Base-by-base conservation (phyloP, 2,329 filamentous ascomycete genomes). In the Juglanconis sp. region DNA sequence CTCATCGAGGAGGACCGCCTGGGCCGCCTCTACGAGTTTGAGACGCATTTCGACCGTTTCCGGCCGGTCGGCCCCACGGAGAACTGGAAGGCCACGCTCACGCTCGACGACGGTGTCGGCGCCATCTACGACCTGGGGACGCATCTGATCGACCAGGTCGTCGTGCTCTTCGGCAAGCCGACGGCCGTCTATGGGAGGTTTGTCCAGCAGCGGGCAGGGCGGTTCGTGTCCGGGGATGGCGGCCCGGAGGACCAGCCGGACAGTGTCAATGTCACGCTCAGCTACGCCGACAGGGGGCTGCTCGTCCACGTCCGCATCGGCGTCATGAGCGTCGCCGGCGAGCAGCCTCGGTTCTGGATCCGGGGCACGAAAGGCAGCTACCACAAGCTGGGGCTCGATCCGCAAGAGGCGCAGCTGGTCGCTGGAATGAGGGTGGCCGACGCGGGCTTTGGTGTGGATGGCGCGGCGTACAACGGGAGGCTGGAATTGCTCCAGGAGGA, bases 11-110 rank as follows among this genome's bases (percentile, higher is more conserved):
- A 82, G 35, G 83, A 80, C 42, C 77, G 77, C 0, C 77, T 94
- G 4, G 91, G 90, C 57, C 82, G 89, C n/a, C 76, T 93, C 44
- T 81, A 89, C 57, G 90, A 94, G 74, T 91, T 89, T 69, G 85
- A 92, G 73, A 89, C 88, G 30, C 90, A 93, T 76, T 93, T 93
- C 69, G 91, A 94, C 72, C 85, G 90, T 17, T 87, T 89, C 75
- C 83, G 86, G 17, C 79, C 87, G 13, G 78, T 80, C 35, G 77
- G 81, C 44, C 83, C 86, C 31, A 70, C 78, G 61, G 79, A 75
- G 54, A 24, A 24, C 24, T 94, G 90, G 90, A 92, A 92, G 78
- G 83, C 80, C 44, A 72, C 71, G 13, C 77, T 89, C 57, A 74
- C 79, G 35, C 82, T 88, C 68, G 71, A 75, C 17, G 79, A 87